Base-by-base conservation (phyloP, 371 early-diverging fungal species). In the Lichtheimia corymbifera region DNA sequence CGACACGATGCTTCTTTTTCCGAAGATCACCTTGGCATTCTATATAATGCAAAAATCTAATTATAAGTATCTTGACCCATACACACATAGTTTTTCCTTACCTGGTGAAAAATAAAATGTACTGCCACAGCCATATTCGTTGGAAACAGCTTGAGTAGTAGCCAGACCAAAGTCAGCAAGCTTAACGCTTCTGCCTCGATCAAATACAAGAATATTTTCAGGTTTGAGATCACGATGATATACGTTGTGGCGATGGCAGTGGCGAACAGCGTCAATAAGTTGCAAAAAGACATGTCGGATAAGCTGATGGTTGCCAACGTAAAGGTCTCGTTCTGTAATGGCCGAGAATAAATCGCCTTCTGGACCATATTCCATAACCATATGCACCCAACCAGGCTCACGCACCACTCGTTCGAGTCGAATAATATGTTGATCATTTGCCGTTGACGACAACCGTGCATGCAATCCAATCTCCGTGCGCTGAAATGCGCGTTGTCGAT, bases 151-250 rank as follows among this genome's bases (percentile, higher is more conserved):
- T 20, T 92, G 84, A 11, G 85, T 83, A 1, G 97, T 96, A 4
- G 96, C 88, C 12, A 98, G 83, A 1, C 97, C 97, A 83, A 97
- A 97, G 68, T 97, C 97, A 20, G 94, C 89, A 22, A 97, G 81
- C 70, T 95, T 94, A 60, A 95, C 70, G 0, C 76, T 75, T n/a
- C 62, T 55, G 2, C 81, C 82, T 17, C 62, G 62, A 27, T 75
- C 67, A 52, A 80, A 79, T n/a, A 83, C 76, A 27, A 86, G 74
- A 22, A 88, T 79, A 50, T 87, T 88, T 63, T 88, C 89, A 42
- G 91, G 91, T 64, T 90, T 90, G 40, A 90, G 70, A 65, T 93
- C 93, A 24, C 92, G 83, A 63, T 90, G 91, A 59, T 74, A 87
- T 15, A 90, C 74, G 11, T 81, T 78, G 14, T 71, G 59, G 9